These are phyloP conservation scores for Phytophthora pinifolia DNA, from an alignment of 352 stramenopile genomes.

Conservation along the genomic window DNA sequence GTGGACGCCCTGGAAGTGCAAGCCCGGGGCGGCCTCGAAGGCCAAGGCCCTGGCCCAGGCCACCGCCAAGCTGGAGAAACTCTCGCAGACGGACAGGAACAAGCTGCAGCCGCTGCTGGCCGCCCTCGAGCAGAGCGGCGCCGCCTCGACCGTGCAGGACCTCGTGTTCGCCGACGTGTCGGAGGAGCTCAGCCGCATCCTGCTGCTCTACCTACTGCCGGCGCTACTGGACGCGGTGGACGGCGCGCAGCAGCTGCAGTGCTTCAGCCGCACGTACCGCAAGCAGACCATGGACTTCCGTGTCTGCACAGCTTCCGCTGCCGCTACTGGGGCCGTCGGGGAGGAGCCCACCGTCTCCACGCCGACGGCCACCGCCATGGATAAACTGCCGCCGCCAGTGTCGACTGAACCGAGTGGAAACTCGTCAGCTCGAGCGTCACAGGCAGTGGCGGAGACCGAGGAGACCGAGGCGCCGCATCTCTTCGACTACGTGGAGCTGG, in stretches of 20 bases:
- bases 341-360: constrained; percentile 5
- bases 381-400: constrained; percentile 10
- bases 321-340: not conserved
- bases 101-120: constrained; percentile 51
- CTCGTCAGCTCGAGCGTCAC: not conserved
- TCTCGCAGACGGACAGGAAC: constrained; percentile 47
- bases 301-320: constrained; percentile 24
- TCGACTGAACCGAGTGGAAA: constrained; percentile 14
- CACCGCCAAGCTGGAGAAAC: constrained; percentile 43
- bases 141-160: constrained; percentile 27
- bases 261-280: constrained; percentile 55
- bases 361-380: not conserved
- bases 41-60: constrained; percentile 39
- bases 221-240: constrained; percentile 40
- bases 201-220: constrained; percentile 58
- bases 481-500: constrained; percentile 63
- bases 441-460: constrained; percentile 14
- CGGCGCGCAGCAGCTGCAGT: constrained; percentile 34
- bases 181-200: constrained; percentile 53
- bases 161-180: constrained; percentile 53
- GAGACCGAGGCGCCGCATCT: constrained; percentile 41
- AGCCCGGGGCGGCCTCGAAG: constrained; percentile 11
- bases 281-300: constrained; percentile 68
- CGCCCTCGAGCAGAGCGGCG: constrained; percentile 22
- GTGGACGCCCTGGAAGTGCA: constrained; percentile 44